Evolutionary conservation across 306 rosid genomes (phyloP), one percentile per base, ranked within the genome.

Genomic region (Hylodesmum podocarpum): DNA sequence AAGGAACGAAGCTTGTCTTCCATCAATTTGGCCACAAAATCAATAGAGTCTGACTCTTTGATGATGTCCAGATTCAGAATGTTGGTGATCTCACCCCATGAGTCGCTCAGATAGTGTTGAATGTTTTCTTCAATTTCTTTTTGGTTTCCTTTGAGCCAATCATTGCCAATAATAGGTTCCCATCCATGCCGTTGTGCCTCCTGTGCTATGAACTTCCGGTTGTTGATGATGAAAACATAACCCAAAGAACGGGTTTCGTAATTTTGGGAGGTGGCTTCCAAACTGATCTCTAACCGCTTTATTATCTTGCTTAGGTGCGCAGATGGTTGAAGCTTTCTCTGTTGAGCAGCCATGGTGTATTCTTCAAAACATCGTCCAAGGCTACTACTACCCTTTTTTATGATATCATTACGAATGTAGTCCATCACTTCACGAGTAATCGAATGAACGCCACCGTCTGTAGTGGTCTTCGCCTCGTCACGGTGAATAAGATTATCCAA

Each of bases 161-260:
- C n/a, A 6, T 13, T 1, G 1, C 49, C 36, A 25, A 33, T 16
- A 70, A 33, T 18, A 27, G 59, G 53, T 6, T 80, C 84, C 43
- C 86, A 12, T 37, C 87, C 12, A 8, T 1, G 4, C 13, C 0
- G 1, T 13, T 65, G 82, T 6, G 82, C 84, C 39, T 66, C 51
- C 27, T 66, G 11, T 44, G 58, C 88, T 46, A 89, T 89, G 78
- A 79, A 85, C 29, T 73, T 66, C 22, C 82, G 84, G 58, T 91
- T 93, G 76, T 91, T 93, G 91, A 93, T 84, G 89, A 91, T 78
- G 72, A 89, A 91, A 57, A 93, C 64, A 49, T 64, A 77, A 78
- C 88, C 22, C 78, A 91, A 81, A n/a, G 88, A 80, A 21, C 82
- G 58, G 72, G 88, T 84, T 51, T 72, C 69, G 66, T 89, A 91